These are phyloP conservation scores for Cryptococcus sp. DNA, from an alignment of 1,284 basidiomycete genomes.

Conservation along the genomic window DNA sequence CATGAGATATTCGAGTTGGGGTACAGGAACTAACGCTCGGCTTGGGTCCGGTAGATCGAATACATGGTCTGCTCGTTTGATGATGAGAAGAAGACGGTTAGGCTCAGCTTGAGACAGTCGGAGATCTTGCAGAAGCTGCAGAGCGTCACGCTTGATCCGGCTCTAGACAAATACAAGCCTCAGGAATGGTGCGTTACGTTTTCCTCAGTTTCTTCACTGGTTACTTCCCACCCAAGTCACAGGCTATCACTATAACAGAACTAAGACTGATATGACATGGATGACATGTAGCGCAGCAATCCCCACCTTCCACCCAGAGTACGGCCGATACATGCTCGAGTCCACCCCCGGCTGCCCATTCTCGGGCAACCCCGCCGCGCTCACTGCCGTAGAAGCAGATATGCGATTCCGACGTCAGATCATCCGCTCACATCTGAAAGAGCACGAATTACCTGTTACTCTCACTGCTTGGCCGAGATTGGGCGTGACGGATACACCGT, in stretches of 20 bases:
- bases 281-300: constrained; percentile 63
- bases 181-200: constrained; percentile 31
- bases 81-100: constrained; percentile 72
- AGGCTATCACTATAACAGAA: not conserved
- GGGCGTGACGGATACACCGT: constrained; percentile 76
- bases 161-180: constrained; percentile 57
- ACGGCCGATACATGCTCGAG: constrained; percentile 98
- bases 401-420: constrained; percentile 90
- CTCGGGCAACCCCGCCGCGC: constrained; percentile 78
- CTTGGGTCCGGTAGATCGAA: constrained; percentile 68
- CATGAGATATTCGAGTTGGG: not conserved
- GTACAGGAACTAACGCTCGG: not conserved
- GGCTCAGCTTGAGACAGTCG: constrained; percentile 85
- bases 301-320: constrained; percentile 98
- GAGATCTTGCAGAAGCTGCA: constrained; percentile 87
- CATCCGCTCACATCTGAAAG: constrained; percentile 77
- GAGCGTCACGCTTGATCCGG: constrained; percentile 67
- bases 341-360: constrained; percentile 95
- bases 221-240: not conserved
- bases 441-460: constrained; percentile 87
- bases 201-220: not conserved
- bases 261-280: too few relatives aligned
- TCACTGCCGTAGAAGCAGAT: constrained; percentile 87
- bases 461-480: constrained; percentile 94
- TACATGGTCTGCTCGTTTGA: constrained; percentile 94